These are phyloP conservation scores for Suhomyces anneliseae DNA, from an alignment of 1,139 yeast species.

Conservation along the genomic window DNA sequence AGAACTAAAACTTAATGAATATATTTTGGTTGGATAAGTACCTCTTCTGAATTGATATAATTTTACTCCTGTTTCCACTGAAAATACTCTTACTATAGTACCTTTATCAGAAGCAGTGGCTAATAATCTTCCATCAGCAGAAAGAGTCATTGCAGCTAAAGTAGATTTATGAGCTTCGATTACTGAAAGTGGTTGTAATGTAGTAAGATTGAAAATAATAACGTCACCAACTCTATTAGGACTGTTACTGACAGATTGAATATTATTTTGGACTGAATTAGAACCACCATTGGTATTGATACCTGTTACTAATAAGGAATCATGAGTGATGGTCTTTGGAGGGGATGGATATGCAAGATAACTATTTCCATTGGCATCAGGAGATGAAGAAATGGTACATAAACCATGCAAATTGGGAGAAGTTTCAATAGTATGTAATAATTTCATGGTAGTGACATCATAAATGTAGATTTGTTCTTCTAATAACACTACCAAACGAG, in stretches of 20 bases:
- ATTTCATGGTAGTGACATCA: conserved; percentile 83
- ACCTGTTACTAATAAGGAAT: conserved; percentile 43
- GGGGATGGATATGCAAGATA: conserved; percentile 90
- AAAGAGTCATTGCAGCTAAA: conserved; percentile 74
- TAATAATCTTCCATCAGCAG: conserved; percentile 75
- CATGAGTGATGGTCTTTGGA: conserved; percentile 49
- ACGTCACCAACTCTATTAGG: conserved; percentile 80
- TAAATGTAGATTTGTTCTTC: conserved; percentile 87
- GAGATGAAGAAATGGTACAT: conserved; percentile 66
- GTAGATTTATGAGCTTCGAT: conserved; percentile 92
- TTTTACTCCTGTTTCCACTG: conserved; percentile 80
- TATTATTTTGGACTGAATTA: conserved; percentile 43
- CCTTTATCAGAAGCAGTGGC: conserved; percentile 98
- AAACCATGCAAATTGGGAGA: conserved; percentile 64
- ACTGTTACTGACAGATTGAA: conserved; percentile 45
- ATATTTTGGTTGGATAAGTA: conserved; percentile 88
- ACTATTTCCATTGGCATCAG: conserved; percentile 46
- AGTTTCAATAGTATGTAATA: conserved; percentile 86
- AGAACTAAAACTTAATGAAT: conserved; percentile 75
- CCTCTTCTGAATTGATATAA: conserved; percentile 92
- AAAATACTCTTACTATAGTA: conserved; percentile 84
- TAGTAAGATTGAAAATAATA: conserved; percentile 72
- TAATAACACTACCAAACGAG: conserved; percentile 71
- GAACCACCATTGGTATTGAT: conserved; percentile 47
- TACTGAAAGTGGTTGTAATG: conserved; percentile 82